Conservation (phyloP, 352 stramenopile species). For the Phytopythium vexans region DNA sequence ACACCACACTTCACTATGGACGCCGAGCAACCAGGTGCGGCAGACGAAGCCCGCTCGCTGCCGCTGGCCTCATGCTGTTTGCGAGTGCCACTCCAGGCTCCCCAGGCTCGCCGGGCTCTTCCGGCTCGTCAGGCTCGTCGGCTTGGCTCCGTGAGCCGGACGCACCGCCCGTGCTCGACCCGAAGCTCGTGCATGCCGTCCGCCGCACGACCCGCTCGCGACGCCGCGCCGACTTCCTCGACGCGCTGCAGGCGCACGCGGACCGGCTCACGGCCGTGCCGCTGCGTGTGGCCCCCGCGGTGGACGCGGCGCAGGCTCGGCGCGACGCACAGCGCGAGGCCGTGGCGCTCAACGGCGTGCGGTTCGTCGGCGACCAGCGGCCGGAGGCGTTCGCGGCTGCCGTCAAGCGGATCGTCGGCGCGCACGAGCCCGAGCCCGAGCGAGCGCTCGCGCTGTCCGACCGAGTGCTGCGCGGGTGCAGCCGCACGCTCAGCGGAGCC, state of each 20-base stretch:
- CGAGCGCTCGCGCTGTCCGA: conserved; percentile 47
- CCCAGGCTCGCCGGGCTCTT: background rate
- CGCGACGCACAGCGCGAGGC: conserved; percentile 66
- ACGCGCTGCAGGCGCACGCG: conserved; percentile 28
- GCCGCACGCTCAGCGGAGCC: conserved; percentile 66
- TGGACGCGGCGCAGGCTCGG: conserved; percentile 69
- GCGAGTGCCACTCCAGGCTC: no score
- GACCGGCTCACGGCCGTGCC: conserved; percentile 40
- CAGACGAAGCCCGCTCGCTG: no score
- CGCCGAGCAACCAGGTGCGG: no score
- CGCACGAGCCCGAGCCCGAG: conserved; percentile 33
- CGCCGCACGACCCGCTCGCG: conserved; percentile 32
- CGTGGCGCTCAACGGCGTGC: conserved; percentile 70
- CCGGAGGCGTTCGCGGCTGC: conserved; percentile 71
- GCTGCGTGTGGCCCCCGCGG: conserved; percentile 53
- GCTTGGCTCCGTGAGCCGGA: no score
- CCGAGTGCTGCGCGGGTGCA: conserved; percentile 68
- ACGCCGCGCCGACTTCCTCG: conserved; percentile 52
- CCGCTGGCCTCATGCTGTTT: no score
- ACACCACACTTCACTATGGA: no score
- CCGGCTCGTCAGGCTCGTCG: no score
- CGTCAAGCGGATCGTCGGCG: conserved; percentile 67
- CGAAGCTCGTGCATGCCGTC: conserved; percentile 32
- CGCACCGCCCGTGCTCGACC: conserved; percentile 28
- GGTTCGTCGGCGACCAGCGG: conserved; percentile 69